Percentiles rank a stretch among this genome's conserved stretches.
phyloP scores from a whole-genome alignment of 768 basidiomycete genomes.

The Leccinum sublutescens region DNA sequence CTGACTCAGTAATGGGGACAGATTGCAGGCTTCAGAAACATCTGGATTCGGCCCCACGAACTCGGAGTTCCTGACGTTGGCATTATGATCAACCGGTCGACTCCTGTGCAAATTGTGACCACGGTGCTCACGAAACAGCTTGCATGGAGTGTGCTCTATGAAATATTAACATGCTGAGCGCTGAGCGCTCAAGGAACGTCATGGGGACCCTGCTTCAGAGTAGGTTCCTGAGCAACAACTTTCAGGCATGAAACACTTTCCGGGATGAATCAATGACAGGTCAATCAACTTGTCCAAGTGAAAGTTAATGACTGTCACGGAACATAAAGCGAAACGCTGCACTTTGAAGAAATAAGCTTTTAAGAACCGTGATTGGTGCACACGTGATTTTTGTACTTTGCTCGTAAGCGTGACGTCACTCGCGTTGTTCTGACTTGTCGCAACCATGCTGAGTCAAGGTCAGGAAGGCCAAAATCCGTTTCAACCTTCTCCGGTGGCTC shows the following conservation, averaged over 20 bases:
- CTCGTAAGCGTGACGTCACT: not conserved
- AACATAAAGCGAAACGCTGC: not conserved
- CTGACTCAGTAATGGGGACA: no score
- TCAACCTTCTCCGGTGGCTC: not conserved
- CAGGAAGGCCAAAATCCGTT: not conserved
- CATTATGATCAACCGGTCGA: no score
- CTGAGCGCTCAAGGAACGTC: not conserved
- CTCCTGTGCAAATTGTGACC: no score
- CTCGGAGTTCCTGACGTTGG: no score
- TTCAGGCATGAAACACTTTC: no score
- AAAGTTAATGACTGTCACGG: not conserved
- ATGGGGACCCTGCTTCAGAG: no score
- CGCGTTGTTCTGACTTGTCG: not conserved
- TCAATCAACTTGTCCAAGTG: no score
- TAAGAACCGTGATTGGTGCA: not conserved
- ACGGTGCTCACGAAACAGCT: not conserved
- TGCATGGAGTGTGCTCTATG: not conserved
- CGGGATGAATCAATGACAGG: no score
- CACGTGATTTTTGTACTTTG: not conserved
- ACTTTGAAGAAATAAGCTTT: not conserved
- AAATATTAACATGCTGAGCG: not conserved
- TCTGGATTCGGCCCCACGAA: no score
- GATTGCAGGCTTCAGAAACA: no score
- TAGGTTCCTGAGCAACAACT: not conserved
- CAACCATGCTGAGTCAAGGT: not conserved